These are phyloP conservation scores for Heterobasidion annosum DNA, from an alignment of 1,284 basidiomycete genomes.

Conservation along the genomic window DNA sequence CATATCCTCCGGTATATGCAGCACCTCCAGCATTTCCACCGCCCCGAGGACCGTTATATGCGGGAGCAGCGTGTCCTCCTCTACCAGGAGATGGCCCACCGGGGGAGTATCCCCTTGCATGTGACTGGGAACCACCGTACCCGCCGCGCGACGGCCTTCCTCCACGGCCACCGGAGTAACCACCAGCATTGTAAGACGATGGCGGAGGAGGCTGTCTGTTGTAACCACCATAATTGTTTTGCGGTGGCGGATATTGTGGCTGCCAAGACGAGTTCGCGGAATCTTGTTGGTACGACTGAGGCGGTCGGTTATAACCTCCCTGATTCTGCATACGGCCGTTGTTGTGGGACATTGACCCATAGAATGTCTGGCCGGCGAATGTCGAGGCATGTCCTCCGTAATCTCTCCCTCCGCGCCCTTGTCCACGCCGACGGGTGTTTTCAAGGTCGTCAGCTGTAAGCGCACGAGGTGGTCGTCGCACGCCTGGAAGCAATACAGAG, in stretches of 20 bases:
- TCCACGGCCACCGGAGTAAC: slow-evolving; percentile 7
- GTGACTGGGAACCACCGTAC: slow-evolving; percentile 6
- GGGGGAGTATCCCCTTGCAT: slow-evolving; percentile 6
- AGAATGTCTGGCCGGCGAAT: slow-evolving; percentile 8
- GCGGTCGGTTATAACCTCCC: slow-evolving; percentile 3
- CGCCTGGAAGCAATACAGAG: slow-evolving; percentile 77
- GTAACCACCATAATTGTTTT: slow-evolving; percentile 12
- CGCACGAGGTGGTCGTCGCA: slow-evolving; percentile 49
- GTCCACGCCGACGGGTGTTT: slow-evolving; percentile 32
- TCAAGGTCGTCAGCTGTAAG: slow-evolving; percentile 76
- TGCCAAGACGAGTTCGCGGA: slow-evolving; percentile 8
- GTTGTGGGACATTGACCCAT: slow-evolving; percentile 10
- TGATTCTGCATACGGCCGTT: slow-evolving; percentile 12
- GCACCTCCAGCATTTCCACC: slow-evolving; percentile 5
- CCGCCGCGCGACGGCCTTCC: slow-evolving; percentile 8
- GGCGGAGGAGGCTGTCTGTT: slow-evolving; percentile 15
- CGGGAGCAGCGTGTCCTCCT: slow-evolving; percentile 11
- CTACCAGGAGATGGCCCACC: slow-evolving; percentile 5
- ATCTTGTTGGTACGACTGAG: slow-evolving; percentile 3
- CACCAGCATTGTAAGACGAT: slow-evolving; percentile 10
- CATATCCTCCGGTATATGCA: slow-evolving; percentile 8
- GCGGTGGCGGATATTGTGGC: slow-evolving; percentile 12
- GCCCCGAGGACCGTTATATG: not conserved
- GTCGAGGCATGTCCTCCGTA: slow-evolving; percentile 12
- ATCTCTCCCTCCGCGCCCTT: slow-evolving; percentile 22